Evolutionary conservation across 1,284 basidiomycete genomes (phyloP).

Genomic region (Cryptococcus sp.): DNA sequence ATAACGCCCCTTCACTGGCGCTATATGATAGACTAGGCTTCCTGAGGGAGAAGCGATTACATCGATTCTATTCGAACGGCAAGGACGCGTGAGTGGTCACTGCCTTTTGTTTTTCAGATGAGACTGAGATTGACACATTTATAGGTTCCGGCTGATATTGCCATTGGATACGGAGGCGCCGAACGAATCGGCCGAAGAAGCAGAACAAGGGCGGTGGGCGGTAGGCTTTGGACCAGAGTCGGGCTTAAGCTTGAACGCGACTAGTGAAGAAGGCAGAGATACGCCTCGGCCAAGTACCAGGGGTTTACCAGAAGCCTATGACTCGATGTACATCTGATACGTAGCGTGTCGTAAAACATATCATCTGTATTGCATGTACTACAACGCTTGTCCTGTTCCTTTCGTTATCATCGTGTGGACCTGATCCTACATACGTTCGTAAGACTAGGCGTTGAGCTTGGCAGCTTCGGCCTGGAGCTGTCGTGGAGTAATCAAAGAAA

Average conservation of each 20-base stretch:
- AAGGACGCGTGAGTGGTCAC: slow-evolving; percentile 52
- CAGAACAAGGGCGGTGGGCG: slow-evolving; percentile 26
- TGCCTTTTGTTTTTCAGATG: not conserved
- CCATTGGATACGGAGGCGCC: slow-evolving; percentile 24
- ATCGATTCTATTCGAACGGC: slow-evolving; percentile 89
- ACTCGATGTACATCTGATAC: slow-evolving; percentile 1
- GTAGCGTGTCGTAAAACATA: not conserved
- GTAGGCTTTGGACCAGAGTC: slow-evolving; percentile 22
- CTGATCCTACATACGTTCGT: not conserved
- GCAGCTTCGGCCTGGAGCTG: slow-evolving; percentile 40
- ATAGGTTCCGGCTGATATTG: slow-evolving; percentile 41
- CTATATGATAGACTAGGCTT: slow-evolving; percentile 93
- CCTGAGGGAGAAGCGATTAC: slow-evolving; percentile 90
- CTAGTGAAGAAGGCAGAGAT: not conserved
- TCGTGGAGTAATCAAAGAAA: not conserved
- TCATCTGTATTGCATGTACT: not conserved
- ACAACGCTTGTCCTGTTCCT: not conserved
- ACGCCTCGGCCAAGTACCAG: not conserved
- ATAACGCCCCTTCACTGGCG: slow-evolving; percentile 82
- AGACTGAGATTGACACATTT: not conserved
- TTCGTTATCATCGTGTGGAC: not conserved
- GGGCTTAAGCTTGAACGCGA: not conserved
- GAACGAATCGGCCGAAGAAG: slow-evolving; percentile 27
- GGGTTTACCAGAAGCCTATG: not conserved
- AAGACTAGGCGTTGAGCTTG: slow-evolving; percentile 34